These are phyloP conservation scores for Thielaviopsis punctulata DNA, from an alignment of 2,329 filamentous ascomycete species.

Conservation along the genomic window DNA sequence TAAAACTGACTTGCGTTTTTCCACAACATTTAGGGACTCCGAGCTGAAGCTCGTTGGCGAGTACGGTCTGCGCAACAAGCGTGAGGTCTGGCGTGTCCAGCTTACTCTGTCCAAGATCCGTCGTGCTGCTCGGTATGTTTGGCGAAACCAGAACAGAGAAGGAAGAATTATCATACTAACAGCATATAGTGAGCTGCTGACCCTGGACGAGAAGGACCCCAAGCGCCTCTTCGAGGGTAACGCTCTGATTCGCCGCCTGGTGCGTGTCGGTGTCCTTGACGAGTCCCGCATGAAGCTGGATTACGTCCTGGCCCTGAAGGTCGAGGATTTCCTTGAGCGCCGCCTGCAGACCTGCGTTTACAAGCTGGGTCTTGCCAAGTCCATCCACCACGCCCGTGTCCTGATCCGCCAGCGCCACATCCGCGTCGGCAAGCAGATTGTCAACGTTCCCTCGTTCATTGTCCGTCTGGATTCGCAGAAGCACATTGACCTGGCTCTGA, in stretches of 20 bases:
- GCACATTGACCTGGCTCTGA: constrained; percentile 98
- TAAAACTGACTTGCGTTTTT: constrained; percentile 43
- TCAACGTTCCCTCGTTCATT: constrained; percentile 99
- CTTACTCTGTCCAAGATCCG: constrained; percentile 99
- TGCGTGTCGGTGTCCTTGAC: constrained; percentile 98
- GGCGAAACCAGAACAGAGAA: too few species aligned
- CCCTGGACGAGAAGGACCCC: constrained; percentile 99
- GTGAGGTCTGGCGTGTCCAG: constrained; percentile 99
- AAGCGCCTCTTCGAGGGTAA: constrained; percentile 99
- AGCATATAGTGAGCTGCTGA: constrained; percentile 77
- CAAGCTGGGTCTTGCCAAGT: constrained; percentile 99
- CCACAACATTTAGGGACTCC: constrained; percentile 58
- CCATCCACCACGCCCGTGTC: constrained; percentile 99
- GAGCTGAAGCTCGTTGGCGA: constrained; percentile 99
- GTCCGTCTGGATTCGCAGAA: constrained; percentile 99
- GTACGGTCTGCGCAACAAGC: constrained; percentile 99
- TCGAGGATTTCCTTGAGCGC: constrained; percentile 99
- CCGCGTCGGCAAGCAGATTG: constrained; percentile 99
- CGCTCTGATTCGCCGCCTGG: constrained; percentile 98
- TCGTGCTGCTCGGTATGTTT: constrained; percentile 94
- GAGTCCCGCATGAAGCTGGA: constrained; percentile 99
- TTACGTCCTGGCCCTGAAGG: constrained; percentile 99
- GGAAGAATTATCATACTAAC: background rate
- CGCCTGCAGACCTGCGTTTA: constrained; percentile 99
- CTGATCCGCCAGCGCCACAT: constrained; percentile 99